Base-by-base conservation (phyloP, 2,329 filamentous ascomycete species). In the Penicillium verrucosum region DNA sequence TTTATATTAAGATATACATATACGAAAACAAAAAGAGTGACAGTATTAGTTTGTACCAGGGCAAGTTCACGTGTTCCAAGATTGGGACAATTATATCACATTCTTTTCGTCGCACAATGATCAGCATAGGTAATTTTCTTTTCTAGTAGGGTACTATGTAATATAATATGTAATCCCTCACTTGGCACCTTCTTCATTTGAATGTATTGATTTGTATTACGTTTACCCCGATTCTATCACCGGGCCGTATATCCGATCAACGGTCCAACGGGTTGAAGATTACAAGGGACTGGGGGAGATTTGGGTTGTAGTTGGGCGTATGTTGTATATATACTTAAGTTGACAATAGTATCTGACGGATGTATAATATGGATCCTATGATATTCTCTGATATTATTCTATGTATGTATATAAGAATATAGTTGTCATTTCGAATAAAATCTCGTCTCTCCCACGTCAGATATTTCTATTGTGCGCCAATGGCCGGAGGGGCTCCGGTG, bases 41-140 rank as follows among this genome's bases (percentile, higher is more conserved):
- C 6, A 14, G 37, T 21, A 5, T 25, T 29, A 30, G 36, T 25
- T 5, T 41, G 16, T 21, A 40, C 3, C 11, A 27, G 25, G 38
- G 23, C 6, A n/a, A n/a, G 18, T 29, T 56, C 52, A 51, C 45
- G 49, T 58, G 53, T 40, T 16, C 38, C 38, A 42, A 16, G 10
- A 18, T 27, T 48, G 42, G 42, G 30, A 32, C 30, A 29, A 43
- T 29, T 27, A 41, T 41, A 56, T 58, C 53, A 59, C 59, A 59
- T 63, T 63, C 61, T 43, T 53, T 62, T 48, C 52, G 60, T 64
- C 59, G 55, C 62, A 64, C 62, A 61, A 34, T 47, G 37, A 40
- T 46, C 12, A 46, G 21, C 40, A 47, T 14, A 12, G n/a, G 50
- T 30, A 37, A 45, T 38, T 44, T 41, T 36, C 11, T 34, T 27